Evolutionary conservation across 768 basidiomycete genomes (phyloP).

Genomic region (Lactarius hatsudake): DNA sequence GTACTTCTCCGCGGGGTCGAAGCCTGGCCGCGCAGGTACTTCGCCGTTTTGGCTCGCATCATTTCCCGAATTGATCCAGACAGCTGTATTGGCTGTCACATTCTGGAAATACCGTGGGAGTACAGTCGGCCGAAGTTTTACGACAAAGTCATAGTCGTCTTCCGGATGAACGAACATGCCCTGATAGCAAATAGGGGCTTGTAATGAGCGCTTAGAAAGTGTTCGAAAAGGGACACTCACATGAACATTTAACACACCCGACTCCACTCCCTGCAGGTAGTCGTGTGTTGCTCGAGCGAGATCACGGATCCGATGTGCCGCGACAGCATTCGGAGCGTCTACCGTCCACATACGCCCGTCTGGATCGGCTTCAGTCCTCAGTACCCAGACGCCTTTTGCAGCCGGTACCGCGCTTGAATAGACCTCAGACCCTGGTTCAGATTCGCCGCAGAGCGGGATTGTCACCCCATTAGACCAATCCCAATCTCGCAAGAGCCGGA

Average conservation of each 20-base stretch:
- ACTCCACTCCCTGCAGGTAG: conserved; percentile 52
- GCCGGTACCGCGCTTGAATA: conserved; percentile 37
- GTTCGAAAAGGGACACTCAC: conserved; percentile 44
- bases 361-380: conserved; percentile 75
- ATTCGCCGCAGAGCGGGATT: conserved; percentile 66
- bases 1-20: conserved; percentile 72
- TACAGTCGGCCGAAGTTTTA: conserved; percentile 63
- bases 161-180: conserved; percentile 82
- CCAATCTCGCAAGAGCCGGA: conserved; percentile 80
- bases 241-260: conserved; percentile 48
- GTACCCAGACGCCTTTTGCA: conserved; percentile 61
- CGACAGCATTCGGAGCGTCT: conserved; percentile 60
- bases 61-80: conserved; percentile 52
- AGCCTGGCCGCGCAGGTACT: conserved; percentile 54
- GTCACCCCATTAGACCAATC: conserved; percentile 72
- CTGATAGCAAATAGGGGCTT: conserved; percentile 39
- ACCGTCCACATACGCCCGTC: conserved; percentile 77
- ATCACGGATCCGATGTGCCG: conserved; percentile 67
- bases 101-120: conserved; percentile 78
- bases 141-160: conserved; percentile 80
- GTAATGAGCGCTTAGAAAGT: background rate
- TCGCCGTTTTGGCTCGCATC: conserved; percentile 34
- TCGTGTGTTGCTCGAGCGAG: conserved; percentile 75
- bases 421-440: conserved; percentile 28
- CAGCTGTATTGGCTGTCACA: conserved; percentile 47